Base-by-base conservation (phyloP, 495 filamentous ascomycete species). In the Xylaria flabelliformis region DNA sequence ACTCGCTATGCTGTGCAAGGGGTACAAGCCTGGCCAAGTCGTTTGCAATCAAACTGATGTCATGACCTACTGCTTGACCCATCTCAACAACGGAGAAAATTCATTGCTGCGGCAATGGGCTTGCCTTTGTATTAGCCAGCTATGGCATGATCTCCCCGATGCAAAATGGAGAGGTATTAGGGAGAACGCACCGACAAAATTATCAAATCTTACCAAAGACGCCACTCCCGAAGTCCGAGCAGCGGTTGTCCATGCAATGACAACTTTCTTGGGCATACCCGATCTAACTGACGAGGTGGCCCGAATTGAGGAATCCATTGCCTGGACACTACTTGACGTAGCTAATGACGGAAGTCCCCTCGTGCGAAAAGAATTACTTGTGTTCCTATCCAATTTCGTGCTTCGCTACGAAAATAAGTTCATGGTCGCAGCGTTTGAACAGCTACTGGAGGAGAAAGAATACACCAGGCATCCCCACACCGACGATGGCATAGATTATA, bases 121-220 rank as follows among this genome's bases (percentile, higher is more conserved):
- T 13, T 97, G 94, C 79, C 88, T 99, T 5, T 98, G 95, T 80
- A 90, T 99, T 48, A 97, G 95, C 78, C 95, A 97, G 84, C 87
- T 99, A 8, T 99, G 97, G 95, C 87, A 88, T 44, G 92, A 97
- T 78, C 92, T 92, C 64, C 89, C 94, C 0, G 94, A 97, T 73
- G 95, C 94, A 2, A 98, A 98, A 79, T 97, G 94, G 94, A 88
- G 91, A 78, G 96, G 94, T 21, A 97, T 98, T 71, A 86, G 93
- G 58, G 92, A 91, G 75, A 87, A 89, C 71, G 96, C 95, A 9
- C 93, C 93, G 46, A 82, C 89, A 62, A 90, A 92, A 74, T 87
- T 99, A 0, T 92, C 91, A 51, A 89, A 90, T 59, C 86, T 97
- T 39, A 92, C 91, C 66, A 90, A 91, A n/a, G 96, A 99, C 77